Evolutionary conservation across 768 basidiomycete genomes (phyloP).

Genomic region (Boletus insuetus): DNA sequence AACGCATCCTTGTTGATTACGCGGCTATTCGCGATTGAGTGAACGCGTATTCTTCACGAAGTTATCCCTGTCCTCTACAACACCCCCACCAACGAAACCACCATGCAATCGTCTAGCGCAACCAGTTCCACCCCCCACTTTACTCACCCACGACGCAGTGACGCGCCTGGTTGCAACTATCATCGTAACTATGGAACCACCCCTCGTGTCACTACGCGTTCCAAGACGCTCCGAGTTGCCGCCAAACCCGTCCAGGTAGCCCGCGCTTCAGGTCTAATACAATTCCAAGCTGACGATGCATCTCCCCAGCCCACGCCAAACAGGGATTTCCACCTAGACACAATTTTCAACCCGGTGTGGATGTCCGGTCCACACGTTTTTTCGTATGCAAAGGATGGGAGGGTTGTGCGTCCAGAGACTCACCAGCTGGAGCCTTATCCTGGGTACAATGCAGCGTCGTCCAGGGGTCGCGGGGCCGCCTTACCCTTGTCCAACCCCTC

Average conservation of each 20-base stretch:
- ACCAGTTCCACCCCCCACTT: not conserved
- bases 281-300: not conserved
- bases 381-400: conserved; percentile 19
- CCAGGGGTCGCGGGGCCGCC: not conserved
- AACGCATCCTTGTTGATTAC: not conserved
- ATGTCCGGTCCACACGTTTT: conserved; percentile 25
- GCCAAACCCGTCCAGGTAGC: conserved; percentile 2
- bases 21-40: not conserved
- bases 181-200: not conserved
- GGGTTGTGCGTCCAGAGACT: conserved; percentile 8
- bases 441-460: not conserved
- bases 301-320: not conserved
- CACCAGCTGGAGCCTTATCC: not conserved
- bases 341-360: conserved; percentile 43
- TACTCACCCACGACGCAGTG: not conserved
- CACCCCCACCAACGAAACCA: not conserved
- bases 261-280: not conserved
- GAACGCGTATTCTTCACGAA: not conserved
- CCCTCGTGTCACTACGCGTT: not conserved
- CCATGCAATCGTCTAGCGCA: not conserved
- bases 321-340: conserved; percentile 49
- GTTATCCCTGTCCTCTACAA: not conserved
- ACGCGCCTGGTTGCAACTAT: not conserved
- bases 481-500: too few relatives aligned
- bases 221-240: not conserved